Percentiles rank a stretch among this genome's conserved stretches.
These are phyloP conservation scores for Teratosphaeriaceae sp. DNA, from an alignment of 2,329 filamentous ascomycete species.

Conservation along the genomic window DNA sequence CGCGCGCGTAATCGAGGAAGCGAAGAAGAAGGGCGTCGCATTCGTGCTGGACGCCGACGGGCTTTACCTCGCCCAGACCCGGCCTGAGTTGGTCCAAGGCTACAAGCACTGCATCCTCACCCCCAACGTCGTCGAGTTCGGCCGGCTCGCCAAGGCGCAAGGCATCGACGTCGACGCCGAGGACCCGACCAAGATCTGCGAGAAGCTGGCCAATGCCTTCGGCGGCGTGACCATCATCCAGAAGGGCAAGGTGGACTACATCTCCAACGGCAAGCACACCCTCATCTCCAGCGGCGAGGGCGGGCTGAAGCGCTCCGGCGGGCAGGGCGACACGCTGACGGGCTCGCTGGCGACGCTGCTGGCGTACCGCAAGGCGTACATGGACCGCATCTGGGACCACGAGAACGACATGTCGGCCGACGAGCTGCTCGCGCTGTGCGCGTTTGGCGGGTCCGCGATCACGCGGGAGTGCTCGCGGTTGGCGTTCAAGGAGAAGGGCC, in stretches of 20 bases:
- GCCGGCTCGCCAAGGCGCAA: conserved; percentile 68
- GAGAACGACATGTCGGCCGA: conserved; percentile 47
- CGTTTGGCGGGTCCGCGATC: conserved; percentile 78
- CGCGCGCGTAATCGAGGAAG: conserved; percentile 69
- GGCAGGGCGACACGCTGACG: conserved; percentile 92
- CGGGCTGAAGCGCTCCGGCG: conserved; percentile 82
- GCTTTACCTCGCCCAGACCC: conserved; percentile 66
- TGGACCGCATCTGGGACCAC: conserved; percentile 70
- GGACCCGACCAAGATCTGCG: conserved; percentile 53
- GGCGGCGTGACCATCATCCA: conserved; percentile 87
- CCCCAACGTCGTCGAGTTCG: conserved; percentile 92
- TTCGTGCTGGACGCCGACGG: conserved; percentile 92
- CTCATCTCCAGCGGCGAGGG: conserved; percentile 70
- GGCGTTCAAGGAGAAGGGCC: conserved; percentile 78
- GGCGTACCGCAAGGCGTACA: conserved; percentile 81
- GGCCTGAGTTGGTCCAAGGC: conserved; percentile 70
- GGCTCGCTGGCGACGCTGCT: conserved; percentile 83
- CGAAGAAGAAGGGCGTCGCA: conserved; percentile 63
- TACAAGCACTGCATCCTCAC: conserved; percentile 83
- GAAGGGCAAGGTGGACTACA: conserved; percentile 76
- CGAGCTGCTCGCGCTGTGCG: conserved; percentile 65
- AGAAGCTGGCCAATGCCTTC: conserved; percentile 65
- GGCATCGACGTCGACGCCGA: conserved; percentile 54
- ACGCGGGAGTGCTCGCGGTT: conserved; percentile 86
- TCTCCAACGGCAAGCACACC: conserved; percentile 74